These are phyloP conservation scores for Hymenoscyphus occultus DNA, from an alignment of 2,329 filamentous ascomycete species.

Conservation along the genomic window DNA sequence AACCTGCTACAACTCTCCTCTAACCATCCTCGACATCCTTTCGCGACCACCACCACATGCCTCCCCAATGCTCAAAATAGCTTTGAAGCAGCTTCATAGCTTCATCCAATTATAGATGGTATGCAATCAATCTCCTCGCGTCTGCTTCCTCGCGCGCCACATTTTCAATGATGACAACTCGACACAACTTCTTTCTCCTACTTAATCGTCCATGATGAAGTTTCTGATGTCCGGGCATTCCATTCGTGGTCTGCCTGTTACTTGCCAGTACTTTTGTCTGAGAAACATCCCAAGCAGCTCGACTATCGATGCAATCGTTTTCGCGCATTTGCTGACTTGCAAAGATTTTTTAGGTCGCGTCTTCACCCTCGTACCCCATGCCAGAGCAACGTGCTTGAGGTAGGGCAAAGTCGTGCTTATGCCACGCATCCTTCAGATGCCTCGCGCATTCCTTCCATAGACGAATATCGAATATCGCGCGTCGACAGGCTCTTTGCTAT, in stretches of 20 bases:
- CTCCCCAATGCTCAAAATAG: not conserved
- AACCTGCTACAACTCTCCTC: not conserved
- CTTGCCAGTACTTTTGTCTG: constrained; percentile 90
- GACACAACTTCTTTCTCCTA: constrained; percentile 79
- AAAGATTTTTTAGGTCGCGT: constrained; percentile 22
- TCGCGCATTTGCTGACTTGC: constrained; percentile 22
- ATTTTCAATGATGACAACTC: constrained; percentile 61
- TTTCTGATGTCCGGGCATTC: constrained; percentile 62
- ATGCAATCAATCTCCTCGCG: constrained; percentile 17
- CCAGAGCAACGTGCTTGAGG: not conserved
- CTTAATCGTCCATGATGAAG: constrained; percentile 86
- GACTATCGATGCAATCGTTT: constrained; percentile 24
- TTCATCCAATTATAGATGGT: constrained; percentile 15
- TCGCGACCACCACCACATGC: constrained; percentile 6
- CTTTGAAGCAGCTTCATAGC: constrained; percentile 10
- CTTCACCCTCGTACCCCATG: not conserved
- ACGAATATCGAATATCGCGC: not conserved
- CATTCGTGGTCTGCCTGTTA: constrained; percentile 66
- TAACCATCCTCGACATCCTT: constrained; percentile 1
- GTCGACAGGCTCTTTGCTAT: constrained; percentile 5
- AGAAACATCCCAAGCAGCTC: constrained; percentile 38
- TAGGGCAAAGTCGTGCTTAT: not conserved
- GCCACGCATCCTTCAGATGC: not conserved
- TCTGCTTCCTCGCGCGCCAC: constrained; percentile 4
- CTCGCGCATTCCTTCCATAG: not conserved